Evolutionary conservation across 2,329 filamentous ascomycete species (phyloP), one percentile per base, ranked within the genome.

Genomic region (Alternaria sp.): DNA sequence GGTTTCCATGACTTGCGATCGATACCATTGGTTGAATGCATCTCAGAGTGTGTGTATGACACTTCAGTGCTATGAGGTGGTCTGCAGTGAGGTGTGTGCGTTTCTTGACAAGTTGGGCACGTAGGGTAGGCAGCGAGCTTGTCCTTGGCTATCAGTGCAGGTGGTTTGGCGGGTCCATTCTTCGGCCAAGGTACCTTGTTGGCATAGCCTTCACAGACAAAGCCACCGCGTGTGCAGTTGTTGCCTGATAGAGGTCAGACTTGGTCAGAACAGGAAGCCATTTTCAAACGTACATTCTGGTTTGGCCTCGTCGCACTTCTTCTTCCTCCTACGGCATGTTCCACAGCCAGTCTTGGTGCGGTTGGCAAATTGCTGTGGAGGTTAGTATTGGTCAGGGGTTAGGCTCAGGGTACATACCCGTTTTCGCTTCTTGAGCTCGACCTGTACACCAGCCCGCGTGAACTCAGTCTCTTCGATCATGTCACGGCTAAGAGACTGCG

Each of bases 261-360:
- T 23, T 54, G 26, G 13, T 43, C 11, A 44, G 52, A 50, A 7
- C 30, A 58, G 32, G 21, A 49, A 43, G 9, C 32, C 30, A n/a
- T 11, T n/a, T 45, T n/a, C 21, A 85, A 36, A 65, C 91, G 85
- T 85, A 96, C 96, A 98, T 80, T 93, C 89, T 25, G 96, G 96
- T 79, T 97, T 96, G 57, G 87, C 88, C 83, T 98, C 96, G 77
- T 98, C 95, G 77, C 96, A 98, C 82, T 98, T 98, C 88, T 98
- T 98, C 86, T 98, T 98, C 62, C 95, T 88, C 77, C 89, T 88
- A 64, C 95, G 87, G 79, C 95, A 98, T 6, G 95, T 98, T 81
- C 97, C 89, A 79, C 95, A 98, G 30, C 94, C 93, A 10, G 94
- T 97, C 82, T 98, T 98, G 19, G 95, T 97, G 62, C 95, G 88